Percentiles rank a stretch among this genome's conserved stretches.
Conservation (phyloP, 2,329 filamentous ascomycete species). For the Seiridium cupressi region DNA sequence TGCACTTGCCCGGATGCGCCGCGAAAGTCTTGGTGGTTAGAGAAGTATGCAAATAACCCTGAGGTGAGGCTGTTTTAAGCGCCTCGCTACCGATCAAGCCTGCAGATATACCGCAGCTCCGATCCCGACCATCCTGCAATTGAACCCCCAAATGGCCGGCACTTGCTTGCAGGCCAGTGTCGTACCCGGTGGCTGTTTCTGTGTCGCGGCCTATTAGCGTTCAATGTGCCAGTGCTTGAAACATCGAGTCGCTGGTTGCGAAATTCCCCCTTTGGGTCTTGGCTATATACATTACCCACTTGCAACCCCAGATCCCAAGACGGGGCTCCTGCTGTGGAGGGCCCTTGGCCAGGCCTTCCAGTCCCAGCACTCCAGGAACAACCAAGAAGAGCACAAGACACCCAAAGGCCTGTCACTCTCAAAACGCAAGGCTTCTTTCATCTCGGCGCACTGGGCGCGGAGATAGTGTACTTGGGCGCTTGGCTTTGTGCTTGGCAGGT, state of each 20-base stretch:
- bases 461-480: not conserved
- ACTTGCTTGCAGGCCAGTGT: not conserved
- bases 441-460: slow-evolving; percentile 2
- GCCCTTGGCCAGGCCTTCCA: not conserved
- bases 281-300: not conserved
- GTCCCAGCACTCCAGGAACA: not conserved
- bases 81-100: not conserved
- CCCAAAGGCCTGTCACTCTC: not conserved
- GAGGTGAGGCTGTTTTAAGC: not conserved
- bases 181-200: not conserved
- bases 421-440: slow-evolving; percentile 5
- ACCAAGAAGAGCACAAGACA: not conserved
- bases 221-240: not conserved
- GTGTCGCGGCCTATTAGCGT: not conserved
- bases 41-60: not conserved
- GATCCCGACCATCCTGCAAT: not conserved
- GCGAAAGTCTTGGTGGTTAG: slow-evolving; percentile 4
- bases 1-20: not conserved
- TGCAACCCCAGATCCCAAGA: slow-evolving; percentile 2
- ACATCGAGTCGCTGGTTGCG: not conserved
- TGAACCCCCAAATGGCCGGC: not conserved
- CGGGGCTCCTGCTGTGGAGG: not conserved
- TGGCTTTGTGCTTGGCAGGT: slow-evolving; percentile 7
- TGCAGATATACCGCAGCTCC: not conserved
- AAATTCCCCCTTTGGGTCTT: slow-evolving; percentile 5